These are phyloP conservation scores for Mortierella polycephala DNA, from an alignment of 371 early-diverging fungal species.

Conservation along the genomic window DNA sequence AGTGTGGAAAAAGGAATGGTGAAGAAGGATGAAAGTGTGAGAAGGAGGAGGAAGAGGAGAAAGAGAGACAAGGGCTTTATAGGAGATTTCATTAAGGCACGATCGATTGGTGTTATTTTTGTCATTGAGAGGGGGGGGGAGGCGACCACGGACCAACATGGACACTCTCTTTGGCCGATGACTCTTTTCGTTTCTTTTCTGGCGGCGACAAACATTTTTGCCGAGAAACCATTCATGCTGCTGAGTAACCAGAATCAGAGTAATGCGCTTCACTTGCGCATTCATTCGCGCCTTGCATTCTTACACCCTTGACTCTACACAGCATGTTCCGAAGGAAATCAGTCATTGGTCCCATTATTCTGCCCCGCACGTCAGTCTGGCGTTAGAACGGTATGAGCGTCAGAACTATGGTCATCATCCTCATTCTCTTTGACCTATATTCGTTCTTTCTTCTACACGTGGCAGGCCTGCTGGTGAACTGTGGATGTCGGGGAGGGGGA, in stretches of 20 bases:
- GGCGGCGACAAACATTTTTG: neutral
- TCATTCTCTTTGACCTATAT: too few species aligned
- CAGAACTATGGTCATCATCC: too few species aligned
- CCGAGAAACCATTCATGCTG: neutral
- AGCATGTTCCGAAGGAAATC: too few species aligned
- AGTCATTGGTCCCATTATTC: too few species aligned
- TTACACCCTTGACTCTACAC: neutral
- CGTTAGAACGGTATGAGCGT: too few species aligned
- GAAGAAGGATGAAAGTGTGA: neutral
- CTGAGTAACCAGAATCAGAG: neutral
- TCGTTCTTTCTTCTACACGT: too few species aligned
- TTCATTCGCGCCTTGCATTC: neutral
- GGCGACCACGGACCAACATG: neutral
- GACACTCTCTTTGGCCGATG: neutral
- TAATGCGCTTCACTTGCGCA: neutral
- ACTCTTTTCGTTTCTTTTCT: neutral
- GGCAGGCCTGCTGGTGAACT: too few species aligned
- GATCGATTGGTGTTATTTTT: neutral
- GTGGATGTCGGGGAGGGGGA: too few species aligned
- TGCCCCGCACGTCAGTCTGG: too few species aligned
- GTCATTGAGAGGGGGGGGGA: too few species aligned
- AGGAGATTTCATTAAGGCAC: neutral
- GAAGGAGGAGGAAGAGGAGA: neutral
- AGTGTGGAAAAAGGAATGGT: neutral
- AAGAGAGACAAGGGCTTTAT: neutral